Evolutionary conservation across 192 early-diverging fungal species (phyloP).

Genomic region (Coemansia biformis): DNA sequence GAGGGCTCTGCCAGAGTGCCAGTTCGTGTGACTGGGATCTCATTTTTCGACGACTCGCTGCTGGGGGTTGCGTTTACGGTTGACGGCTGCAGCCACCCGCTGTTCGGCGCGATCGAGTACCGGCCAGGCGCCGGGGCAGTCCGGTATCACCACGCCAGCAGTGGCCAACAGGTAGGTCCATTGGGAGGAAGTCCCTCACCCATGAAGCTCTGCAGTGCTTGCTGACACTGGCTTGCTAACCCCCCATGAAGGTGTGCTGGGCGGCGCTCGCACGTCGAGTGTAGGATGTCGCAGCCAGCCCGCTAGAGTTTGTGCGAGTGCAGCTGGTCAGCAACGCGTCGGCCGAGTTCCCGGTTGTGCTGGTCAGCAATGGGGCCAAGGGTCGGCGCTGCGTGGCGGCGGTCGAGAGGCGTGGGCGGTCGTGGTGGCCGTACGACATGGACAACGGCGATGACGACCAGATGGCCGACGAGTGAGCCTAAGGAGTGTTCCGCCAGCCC

Average conservation of each 20-base stretch:
- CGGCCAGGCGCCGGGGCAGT: not conserved
- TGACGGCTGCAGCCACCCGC: constrained; percentile 18
- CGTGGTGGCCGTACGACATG: constrained; percentile 48
- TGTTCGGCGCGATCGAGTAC: constrained; percentile 26
- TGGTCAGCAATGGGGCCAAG: constrained; percentile 23
- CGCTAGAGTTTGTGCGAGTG: constrained; percentile 20
- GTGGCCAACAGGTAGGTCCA: constrained; percentile 4
- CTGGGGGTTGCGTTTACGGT: constrained; percentile 30
- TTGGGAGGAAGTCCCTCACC: no score
- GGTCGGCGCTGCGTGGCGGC: constrained; percentile 38
- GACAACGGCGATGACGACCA: constrained; percentile 19
- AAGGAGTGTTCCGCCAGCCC: no score
- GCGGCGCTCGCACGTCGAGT: no score
- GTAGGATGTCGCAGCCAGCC: not conserved
- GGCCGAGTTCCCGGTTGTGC: constrained; percentile 3
- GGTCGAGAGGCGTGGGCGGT: constrained; percentile 26
- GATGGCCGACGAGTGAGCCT: constrained; percentile 3
- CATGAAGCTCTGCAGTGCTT: no score
- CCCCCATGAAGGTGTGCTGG: no score
- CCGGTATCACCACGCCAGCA: not conserved
- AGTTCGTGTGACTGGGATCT: constrained; percentile 16
- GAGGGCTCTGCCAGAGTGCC: no score
- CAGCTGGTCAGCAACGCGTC: constrained; percentile 12
- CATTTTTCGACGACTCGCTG: constrained; percentile 30
- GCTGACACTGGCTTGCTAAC: no score